Base-by-base conservation (phyloP, 495 filamentous ascomycete genomes). In the Penicillium robsamsonii region DNA sequence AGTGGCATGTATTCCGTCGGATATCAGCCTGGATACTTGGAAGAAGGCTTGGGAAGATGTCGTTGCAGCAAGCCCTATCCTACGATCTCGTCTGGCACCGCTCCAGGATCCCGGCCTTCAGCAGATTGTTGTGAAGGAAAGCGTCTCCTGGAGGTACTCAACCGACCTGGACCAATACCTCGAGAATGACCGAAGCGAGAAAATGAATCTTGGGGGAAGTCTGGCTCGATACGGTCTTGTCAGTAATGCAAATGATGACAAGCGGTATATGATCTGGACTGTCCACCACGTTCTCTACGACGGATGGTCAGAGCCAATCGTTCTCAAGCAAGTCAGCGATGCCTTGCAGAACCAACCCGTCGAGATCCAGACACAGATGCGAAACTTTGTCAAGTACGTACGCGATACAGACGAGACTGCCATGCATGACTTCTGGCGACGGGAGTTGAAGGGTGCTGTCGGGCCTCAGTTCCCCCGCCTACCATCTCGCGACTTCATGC, bases 201-300 rank as follows among this genome's bases (percentile, higher is more conserved):
- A 64, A 6, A 82, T 85, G 71, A 71, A 78, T n/a, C 76, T 85
- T 45, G 83, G 84, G 5, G 76, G 70, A 42, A 69, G 73, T 5
- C 70, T 88, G 12, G 76, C 81, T 17, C 75, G 80, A 29, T 85
- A 82, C 50, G 80, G 75, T 5, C 72, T 86, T 22, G 61, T 86
- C 10, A 64, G 65, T 5, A 61, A 73, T 48, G 15, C 31, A 18
- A 63, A 53, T 5, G 65, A 70, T 17, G 66, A 59, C 25, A 73
- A 66, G 38, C 62, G 60, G 15, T 73, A 80, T 55, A 81, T 87
- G 59, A 74, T 86, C 6, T 77, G 83, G 69, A 88, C 84, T 2
- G 76, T 86, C 46, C 86, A 89, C 56, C 86, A 90, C 53, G 81
- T 81, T 2, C 62, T 89, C 2, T 91, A 89, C 55, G 87, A 90